These are phyloP conservation scores for Citrus inodora DNA, from an alignment of 345 rosid species.

Conservation along the genomic window DNA sequence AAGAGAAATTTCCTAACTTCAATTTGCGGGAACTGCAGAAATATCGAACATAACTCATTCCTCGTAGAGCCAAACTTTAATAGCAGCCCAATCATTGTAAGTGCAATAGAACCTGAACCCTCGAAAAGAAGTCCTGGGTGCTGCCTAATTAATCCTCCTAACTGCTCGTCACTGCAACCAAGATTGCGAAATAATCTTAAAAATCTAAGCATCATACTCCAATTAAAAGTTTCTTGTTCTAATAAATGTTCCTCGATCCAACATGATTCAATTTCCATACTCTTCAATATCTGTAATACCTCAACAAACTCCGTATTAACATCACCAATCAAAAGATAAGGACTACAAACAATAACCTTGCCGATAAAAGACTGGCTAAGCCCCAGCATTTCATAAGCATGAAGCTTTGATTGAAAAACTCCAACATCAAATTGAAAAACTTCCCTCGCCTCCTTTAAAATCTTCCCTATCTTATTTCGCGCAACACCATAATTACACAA, in stretches of 20 bases:
- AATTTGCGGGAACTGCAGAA: slow-evolving; percentile 53
- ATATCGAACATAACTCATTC: slow-evolving; percentile 40
- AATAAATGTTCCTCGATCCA: slow-evolving; percentile 50
- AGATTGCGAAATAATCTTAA: slow-evolving; percentile 35
- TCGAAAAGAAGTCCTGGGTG: slow-evolving; percentile 59
- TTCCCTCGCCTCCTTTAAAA: slow-evolving; percentile 55
- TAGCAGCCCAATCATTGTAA: slow-evolving; percentile 44
- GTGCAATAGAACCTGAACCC: slow-evolving; percentile 42
- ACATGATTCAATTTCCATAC: slow-evolving; percentile 34
- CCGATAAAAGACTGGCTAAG: slow-evolving; percentile 36
- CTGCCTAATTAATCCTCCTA: slow-evolving; percentile 38
- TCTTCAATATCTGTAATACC: slow-evolving; percentile 49
- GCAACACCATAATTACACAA: slow-evolving; percentile 65
- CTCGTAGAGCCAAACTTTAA: slow-evolving; percentile 53
- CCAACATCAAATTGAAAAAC: slow-evolving; percentile 50
- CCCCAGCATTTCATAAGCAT: slow-evolving; percentile 61
- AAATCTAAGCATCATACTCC: slow-evolving; percentile 51
- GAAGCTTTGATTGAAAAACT: slow-evolving; percentile 45
- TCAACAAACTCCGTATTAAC: slow-evolving; percentile 41
- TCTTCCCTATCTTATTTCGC: slow-evolving; percentile 54
- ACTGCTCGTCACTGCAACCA: slow-evolving; percentile 32
- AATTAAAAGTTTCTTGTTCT: slow-evolving; percentile 40
- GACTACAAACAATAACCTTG: slow-evolving; percentile 51
- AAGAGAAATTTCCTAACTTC: slow-evolving; percentile 42
- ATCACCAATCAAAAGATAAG: slow-evolving; percentile 55